Percentiles rank a stretch among this genome's conserved stretches.
phyloP scores from a whole-genome alignment of 257 asterid species.

The Nicotiana noctiflora region DNA sequence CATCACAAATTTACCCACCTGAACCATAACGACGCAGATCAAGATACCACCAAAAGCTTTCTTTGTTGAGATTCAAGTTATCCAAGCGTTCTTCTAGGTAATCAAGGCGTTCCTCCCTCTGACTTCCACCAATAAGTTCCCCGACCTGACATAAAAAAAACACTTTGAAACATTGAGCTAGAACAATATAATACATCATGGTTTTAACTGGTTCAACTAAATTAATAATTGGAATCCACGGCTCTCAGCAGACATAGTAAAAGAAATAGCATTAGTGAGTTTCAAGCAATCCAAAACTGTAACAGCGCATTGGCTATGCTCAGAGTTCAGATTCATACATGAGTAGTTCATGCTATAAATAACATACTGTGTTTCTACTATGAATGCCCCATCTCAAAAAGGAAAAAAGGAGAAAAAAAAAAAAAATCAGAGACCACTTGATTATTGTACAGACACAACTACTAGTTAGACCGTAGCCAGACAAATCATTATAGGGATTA shows the following conservation, averaged over 20 bases:
- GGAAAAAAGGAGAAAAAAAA: background rate
- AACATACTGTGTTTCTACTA: background rate
- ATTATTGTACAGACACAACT: background rate
- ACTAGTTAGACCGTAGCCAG: background rate
- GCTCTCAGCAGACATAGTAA: background rate
- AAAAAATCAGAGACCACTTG: background rate
- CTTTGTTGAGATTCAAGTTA: slow-evolving; percentile 77
- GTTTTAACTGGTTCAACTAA: background rate
- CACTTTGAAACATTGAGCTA: slow-evolving; percentile 3
- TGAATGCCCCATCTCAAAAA: background rate
- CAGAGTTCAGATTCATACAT: background rate
- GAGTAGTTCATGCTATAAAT: background rate
- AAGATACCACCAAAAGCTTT: slow-evolving; percentile 99
- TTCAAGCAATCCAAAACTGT: background rate
- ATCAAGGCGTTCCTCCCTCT: slow-evolving; percentile 92
- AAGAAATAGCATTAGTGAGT: background rate
- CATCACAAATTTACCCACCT: slow-evolving; percentile 25
- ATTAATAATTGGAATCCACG: background rate
- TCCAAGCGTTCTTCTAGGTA: slow-evolving; percentile 76
- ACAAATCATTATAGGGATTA: background rate
- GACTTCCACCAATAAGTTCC: slow-evolving; percentile 99
- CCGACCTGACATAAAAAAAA: slow-evolving; percentile 54
- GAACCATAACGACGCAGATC: slow-evolving; percentile 97
- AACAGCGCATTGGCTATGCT: background rate
- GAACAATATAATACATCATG: background rate